Conservation (phyloP, 2,329 filamentous ascomycete genomes). For the Cladobotryum mycophilum region DNA sequence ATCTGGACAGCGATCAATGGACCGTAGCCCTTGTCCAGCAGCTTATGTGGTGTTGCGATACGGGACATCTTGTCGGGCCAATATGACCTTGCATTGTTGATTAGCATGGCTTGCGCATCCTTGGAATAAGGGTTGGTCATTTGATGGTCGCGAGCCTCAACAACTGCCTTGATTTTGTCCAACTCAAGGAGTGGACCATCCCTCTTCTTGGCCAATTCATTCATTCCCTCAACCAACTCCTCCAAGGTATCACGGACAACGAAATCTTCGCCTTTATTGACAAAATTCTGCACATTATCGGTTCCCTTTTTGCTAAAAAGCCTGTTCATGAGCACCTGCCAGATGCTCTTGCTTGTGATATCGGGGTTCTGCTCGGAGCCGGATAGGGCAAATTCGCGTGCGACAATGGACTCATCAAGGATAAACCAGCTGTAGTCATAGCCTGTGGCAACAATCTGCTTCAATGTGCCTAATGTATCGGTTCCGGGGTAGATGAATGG, state of each 20-base stretch:
- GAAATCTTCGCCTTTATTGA: conserved; percentile 54
- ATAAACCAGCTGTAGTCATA: conserved; percentile 61
- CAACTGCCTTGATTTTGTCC: conserved; percentile 36
- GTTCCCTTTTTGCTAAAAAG: conserved; percentile 48
- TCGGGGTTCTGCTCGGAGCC: conserved; percentile 60
- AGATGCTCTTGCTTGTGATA: conserved; percentile 50
- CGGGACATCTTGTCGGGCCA: conserved; percentile 47
- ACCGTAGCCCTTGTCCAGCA: conserved; percentile 49
- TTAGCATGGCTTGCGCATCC: conserved; percentile 56
- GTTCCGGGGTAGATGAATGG: conserved; percentile 50
- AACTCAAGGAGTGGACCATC: conserved; percentile 43
- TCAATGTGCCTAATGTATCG: conserved; percentile 52
- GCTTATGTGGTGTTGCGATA: conserved; percentile 46
- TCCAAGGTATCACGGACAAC: conserved; percentile 50
- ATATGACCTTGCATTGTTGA: conserved; percentile 50
- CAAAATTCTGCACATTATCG: conserved; percentile 50
- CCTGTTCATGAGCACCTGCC: conserved; percentile 42
- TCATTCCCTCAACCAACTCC: conserved; percentile 53
- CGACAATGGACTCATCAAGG: conserved; percentile 51
- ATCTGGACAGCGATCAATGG: conserved; percentile 55
- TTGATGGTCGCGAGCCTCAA: conserved; percentile 50
- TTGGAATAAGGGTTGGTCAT: conserved; percentile 52
- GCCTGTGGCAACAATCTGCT: conserved; percentile 53
- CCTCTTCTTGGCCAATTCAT: conserved; percentile 42
- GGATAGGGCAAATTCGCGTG: conserved; percentile 55